Percentiles rank a stretch among this genome's conserved stretches.
Evolutionary conservation across 805 yeast species (phyloP).

Genomic region (Phaffomyces antillensis): DNA sequence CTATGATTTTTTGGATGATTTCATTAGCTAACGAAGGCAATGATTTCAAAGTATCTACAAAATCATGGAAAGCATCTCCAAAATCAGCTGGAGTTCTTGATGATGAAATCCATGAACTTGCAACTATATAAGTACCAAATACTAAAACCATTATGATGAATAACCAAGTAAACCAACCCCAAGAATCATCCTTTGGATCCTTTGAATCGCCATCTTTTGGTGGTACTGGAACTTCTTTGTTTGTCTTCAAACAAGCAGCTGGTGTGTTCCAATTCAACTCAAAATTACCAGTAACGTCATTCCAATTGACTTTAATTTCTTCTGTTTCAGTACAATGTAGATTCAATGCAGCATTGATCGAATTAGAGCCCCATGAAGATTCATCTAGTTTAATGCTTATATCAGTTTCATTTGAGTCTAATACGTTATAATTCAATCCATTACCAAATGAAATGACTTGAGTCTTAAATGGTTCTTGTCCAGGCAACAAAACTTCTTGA

Average conservation of each 20-base stretch:
- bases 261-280: constrained; percentile 32
- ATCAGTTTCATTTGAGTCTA: constrained; percentile 23
- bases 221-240: constrained; percentile 19
- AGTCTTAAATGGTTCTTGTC: constrained; percentile 39
- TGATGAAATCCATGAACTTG: constrained; percentile 71
- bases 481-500: constrained; percentile 47
- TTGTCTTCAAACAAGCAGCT: constrained; percentile 34
- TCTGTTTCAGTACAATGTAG: constrained; percentile 38
- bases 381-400: constrained; percentile 38
- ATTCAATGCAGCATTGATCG: constrained; percentile 39
- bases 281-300: constrained; percentile 16
- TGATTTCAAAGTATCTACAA: constrained; percentile 58
- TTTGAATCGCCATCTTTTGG: constrained; percentile 19
- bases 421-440: constrained; percentile 29
- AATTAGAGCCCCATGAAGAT: constrained; percentile 64
- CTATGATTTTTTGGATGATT: constrained; percentile 56
- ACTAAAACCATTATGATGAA: constrained; percentile 67
- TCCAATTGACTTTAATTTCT: constrained; percentile 15
- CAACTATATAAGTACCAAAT: constrained; percentile 63
- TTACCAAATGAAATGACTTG: constrained; percentile 56
- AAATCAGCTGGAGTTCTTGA: constrained; percentile 61
- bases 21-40: constrained; percentile 64
- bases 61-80: constrained; percentile 66
- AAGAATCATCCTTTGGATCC: constrained; percentile 27
- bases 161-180: constrained; percentile 82